These are phyloP conservation scores for Eimeria praecox DNA, from an alignment of 169 alveolate species.

Conservation along the genomic window DNA sequence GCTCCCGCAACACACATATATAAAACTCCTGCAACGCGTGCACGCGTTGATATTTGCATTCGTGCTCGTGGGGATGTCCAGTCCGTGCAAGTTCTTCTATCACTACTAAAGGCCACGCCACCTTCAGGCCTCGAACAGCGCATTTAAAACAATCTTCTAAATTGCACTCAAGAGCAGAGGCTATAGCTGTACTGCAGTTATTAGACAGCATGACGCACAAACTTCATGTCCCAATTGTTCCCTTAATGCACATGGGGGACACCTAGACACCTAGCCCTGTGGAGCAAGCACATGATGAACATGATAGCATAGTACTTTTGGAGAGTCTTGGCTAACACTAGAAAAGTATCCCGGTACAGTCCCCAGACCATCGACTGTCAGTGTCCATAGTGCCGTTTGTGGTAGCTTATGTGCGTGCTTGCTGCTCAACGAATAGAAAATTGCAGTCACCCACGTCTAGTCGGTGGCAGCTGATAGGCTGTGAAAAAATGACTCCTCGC, in stretches of 20 bases:
- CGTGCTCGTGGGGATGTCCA: not conserved
- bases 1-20: not conserved
- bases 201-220: not conserved
- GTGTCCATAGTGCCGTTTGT: not conserved
- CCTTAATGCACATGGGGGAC: not conserved
- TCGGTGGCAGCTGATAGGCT: not conserved
- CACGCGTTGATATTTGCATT: not conserved
- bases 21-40: not conserved
- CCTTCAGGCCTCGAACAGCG: not conserved
- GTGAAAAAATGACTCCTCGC: not conserved
- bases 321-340: not conserved
- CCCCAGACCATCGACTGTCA: not conserved
- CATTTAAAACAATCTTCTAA: not conserved
- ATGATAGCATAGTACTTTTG: not conserved
- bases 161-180: not conserved
- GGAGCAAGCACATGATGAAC: not conserved
- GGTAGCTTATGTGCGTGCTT: not conserved
- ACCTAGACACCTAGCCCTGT: not conserved
- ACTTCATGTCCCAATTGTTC: not conserved
- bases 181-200: not conserved
- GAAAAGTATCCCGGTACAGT: not conserved
- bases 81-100: not conserved
- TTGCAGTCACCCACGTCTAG: not conserved
- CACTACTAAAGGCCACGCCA: not conserved
- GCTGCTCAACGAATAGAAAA: not conserved